Conservation (phyloP, 2,329 filamentous ascomycete species). For the Aschersonia sp. region DNA sequence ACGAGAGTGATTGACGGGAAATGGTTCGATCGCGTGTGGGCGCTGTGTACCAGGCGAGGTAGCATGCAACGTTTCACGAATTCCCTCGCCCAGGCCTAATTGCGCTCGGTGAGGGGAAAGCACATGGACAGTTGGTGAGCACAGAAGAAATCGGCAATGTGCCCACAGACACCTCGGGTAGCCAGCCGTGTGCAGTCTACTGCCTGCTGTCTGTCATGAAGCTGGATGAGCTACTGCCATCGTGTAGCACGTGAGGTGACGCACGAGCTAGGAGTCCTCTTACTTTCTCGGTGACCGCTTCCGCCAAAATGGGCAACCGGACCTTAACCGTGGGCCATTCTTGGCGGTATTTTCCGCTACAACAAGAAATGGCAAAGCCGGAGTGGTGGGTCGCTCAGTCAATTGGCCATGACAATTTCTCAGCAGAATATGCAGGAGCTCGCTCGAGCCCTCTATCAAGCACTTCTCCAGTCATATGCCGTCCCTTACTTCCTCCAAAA, state of each 20-base stretch:
- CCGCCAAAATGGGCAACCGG: not conserved
- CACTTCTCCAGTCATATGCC: not conserved
- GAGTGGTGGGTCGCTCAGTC: not conserved
- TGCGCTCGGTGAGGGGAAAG: constrained; percentile 5
- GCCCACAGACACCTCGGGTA: too few relatives aligned
- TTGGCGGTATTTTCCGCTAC: too few relatives aligned
- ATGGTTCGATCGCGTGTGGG: too few relatives aligned
- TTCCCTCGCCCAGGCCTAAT: constrained; percentile 12
- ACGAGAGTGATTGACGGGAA: too few relatives aligned
- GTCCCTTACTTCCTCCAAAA: not conserved
- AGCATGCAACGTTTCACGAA: constrained; percentile 3
- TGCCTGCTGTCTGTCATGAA: not conserved
- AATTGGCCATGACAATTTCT: not conserved
- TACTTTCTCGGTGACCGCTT: not conserved
- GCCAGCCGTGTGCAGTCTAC: not conserved
- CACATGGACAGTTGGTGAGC: constrained; percentile 4
- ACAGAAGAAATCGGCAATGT: too few relatives aligned
- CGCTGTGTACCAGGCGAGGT: not conserved
- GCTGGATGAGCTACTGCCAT: not conserved
- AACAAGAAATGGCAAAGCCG: not conserved
- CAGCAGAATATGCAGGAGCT: not conserved
- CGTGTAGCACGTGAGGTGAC: constrained; percentile 10
- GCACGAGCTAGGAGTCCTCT: constrained; percentile 9
- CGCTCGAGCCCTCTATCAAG: not conserved
- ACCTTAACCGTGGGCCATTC: not conserved